Conservation (phyloP, 441 rosid species). For the Bruguiera hainesii region DNA sequence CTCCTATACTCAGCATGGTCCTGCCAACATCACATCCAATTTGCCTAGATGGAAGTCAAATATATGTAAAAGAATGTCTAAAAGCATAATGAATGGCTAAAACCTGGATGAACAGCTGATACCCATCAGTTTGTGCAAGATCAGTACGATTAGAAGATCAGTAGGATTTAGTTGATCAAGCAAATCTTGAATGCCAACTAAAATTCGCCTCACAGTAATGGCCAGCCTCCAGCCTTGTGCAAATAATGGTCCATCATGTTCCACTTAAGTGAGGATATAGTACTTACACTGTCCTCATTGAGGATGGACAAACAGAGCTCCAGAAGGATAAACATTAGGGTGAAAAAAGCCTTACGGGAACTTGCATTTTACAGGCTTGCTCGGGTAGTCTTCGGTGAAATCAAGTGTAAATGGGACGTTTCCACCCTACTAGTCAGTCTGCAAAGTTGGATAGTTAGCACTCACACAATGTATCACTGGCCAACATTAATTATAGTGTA, state of each 20-base stretch:
- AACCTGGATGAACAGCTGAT: slow-evolving; percentile 76
- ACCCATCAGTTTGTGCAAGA: slow-evolving; percentile 78
- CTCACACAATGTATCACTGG: too few relatives aligned
- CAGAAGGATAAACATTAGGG: slow-evolving; percentile 85
- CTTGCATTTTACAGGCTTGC: slow-evolving; percentile 85
- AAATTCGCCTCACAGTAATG: slow-evolving; percentile 75
- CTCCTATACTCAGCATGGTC: slow-evolving; percentile 37
- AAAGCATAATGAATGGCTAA: too few relatives aligned
- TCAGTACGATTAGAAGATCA: slow-evolving; percentile 76
- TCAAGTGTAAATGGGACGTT: slow-evolving; percentile 62
- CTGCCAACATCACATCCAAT: slow-evolving; percentile 15
- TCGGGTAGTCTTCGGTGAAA: slow-evolving; percentile 76
- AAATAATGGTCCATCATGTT: too few relatives aligned
- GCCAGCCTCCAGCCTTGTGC: slow-evolving; percentile 86
- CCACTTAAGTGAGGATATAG: not conserved
- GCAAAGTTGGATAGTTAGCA: not conserved
- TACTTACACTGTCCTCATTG: slow-evolving; percentile 69
- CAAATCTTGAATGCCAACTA: slow-evolving; percentile 73
- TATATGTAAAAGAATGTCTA: too few relatives aligned
- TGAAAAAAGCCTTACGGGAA: slow-evolving; percentile 75
- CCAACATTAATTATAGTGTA: too few relatives aligned
- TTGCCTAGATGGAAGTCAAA: too few relatives aligned
- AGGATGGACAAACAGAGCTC: slow-evolving; percentile 82
- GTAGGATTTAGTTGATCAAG: slow-evolving; percentile 76
- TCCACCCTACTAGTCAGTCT: slow-evolving; percentile 93